Evolutionary conservation across 73 alveolate genomes (phyloP), one percentile per base, ranked within the genome.

Genomic region (Tetrahymena thermophila): DNA sequence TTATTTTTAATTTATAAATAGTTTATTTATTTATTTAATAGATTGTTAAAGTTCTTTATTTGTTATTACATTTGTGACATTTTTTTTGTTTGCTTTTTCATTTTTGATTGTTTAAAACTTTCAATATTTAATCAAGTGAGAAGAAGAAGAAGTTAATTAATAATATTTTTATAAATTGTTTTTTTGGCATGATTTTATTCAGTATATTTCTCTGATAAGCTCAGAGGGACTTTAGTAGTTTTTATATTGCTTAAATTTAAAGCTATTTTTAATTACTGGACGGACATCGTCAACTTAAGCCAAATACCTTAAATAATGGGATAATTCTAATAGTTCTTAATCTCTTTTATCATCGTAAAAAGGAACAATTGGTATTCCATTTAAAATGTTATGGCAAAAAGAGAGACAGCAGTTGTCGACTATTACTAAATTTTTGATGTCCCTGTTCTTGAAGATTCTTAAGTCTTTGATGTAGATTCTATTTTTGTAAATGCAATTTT

Each of bases 301-400:
- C n/a, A 71, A 71, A 25, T n/a, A 5, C n/a, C 4, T 71, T 28
- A 71, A 11, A 21, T 8, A 71, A 4, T 23, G 16, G 11, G 89
- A 11, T 28, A 71, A 31, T 14, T 71, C 35, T 71, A 71, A 28
- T n/a, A 71, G 37, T 19, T 71, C 89, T 71, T 71, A 71, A 71
- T 71, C 89, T 71, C 89, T 71, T 71, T 71, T 71, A 9, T 85
- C 94, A 28, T 85, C 94, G 34, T 85, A 43, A 23, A 40, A 85
- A n/a, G 94, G 83, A 42, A 85, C 23, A 42, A 85, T 85, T 43
- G 94, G 94, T 8, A 85, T 85, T n/a, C 94, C 94, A 85, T 85
- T 85, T 17, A 42, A 34, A 28, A 85, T 42, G 21, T 85, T 40
- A 34, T 85, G 83, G 13, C 85, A 40, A 31, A 85, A 85, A 8